A percentile compares a stretch with the other conserved stretches of the same genome.
Conservation (phyloP, 768 basidiomycete genomes). For the Lentinus brumalis region DNA sequence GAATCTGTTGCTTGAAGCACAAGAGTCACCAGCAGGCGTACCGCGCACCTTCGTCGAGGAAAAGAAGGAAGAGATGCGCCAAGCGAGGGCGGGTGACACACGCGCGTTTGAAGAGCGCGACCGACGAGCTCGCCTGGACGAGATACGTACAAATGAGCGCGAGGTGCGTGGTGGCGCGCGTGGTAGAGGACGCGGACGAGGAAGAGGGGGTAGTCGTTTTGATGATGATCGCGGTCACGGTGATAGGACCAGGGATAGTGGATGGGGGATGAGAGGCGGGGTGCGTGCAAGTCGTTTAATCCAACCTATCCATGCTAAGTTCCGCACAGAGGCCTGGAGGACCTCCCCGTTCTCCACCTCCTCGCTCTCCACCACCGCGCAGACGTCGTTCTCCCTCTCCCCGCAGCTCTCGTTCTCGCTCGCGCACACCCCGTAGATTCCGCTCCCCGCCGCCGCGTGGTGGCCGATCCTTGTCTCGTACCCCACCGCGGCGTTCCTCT, state of each 20-base stretch:
- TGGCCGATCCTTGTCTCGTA: slow-evolving; percentile 36
- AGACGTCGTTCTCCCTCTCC: slow-evolving; percentile 43
- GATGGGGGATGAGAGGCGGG: slow-evolving; percentile 70
- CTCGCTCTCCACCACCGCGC: slow-evolving; percentile 52
- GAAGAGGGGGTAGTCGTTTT: slow-evolving; percentile 31
- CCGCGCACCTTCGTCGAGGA: slow-evolving; percentile 88
- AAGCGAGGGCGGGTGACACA: slow-evolving; percentile 61
- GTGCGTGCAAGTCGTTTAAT: slow-evolving; percentile 29
- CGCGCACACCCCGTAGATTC: slow-evolving; percentile 27
- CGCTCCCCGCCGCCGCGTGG: slow-evolving; percentile 20
- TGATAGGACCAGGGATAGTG: slow-evolving; percentile 46
- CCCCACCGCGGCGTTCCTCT: slow-evolving; percentile 23
- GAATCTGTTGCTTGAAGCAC: slow-evolving; percentile 92
- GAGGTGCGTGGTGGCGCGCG: slow-evolving; percentile 48
- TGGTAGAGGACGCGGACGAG: slow-evolving; percentile 46
- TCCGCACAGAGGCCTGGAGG: slow-evolving; percentile 7
- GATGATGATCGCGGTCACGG: slow-evolving; percentile 14
- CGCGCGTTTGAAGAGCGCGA: slow-evolving; percentile 72
- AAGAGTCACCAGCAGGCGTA: slow-evolving; percentile 84
- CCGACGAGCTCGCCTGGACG: slow-evolving; percentile 66
- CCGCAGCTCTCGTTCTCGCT: slow-evolving; percentile 41
- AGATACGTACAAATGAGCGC: slow-evolving; percentile 65
- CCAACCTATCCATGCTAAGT: slow-evolving; percentile 13
- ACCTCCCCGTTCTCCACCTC: slow-evolving; percentile 21
- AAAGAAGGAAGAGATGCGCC: slow-evolving; percentile 91